Base-by-base conservation (phyloP, 1,284 basidiomycete genomes). In the Heterobasidion irregulare region DNA sequence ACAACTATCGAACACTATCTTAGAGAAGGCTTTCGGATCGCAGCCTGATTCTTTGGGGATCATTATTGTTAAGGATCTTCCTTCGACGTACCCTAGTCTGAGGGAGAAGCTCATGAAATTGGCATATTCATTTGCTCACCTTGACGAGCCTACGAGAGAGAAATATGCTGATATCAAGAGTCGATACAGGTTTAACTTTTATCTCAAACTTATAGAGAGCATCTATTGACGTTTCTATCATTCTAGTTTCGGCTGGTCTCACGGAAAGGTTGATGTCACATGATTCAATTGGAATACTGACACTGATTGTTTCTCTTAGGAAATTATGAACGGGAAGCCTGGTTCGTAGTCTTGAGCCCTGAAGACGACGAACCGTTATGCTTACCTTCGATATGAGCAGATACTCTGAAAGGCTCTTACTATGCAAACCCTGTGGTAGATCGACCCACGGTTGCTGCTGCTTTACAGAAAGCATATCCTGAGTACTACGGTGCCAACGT, bases 271-370 rank as follows among this genome's bases (percentile, higher is more conserved):
- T 53, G 50, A 68, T 59, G 38, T 47, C 46, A 47, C 9, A 7
- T 47, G 12, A 47, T 32, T 16, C 33, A 16, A 8, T 47, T 41
- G 12, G 6, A 2, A 12, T 8, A 41, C 38, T 10, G 10, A 41
- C n/a, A n/a, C 38, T 41, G 38, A 41, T 12, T n/a, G 38, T 41
- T 41, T 41, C 12, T 41, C 2, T 15, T 56, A 89, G 85, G 94
- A 97, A 77, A 83, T 94, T 44, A 96, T 96, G 93, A 96, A 96
- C 63, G 93, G 93, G 33, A 86, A 82, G 64, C 89, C 87, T 62
- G 79, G 90, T 88, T 61, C 61, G 64, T 54, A 41, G 18, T 32
- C 6, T 13, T 8, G 19, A 9, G 47, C 6, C 15, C 56, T 2
- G 19, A 55, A 46, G 48, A 43, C 32, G 43, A 38, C 43, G 18